Conservation (phyloP, 169 alveolate species). For the Plasmodium vinckei region DNA sequence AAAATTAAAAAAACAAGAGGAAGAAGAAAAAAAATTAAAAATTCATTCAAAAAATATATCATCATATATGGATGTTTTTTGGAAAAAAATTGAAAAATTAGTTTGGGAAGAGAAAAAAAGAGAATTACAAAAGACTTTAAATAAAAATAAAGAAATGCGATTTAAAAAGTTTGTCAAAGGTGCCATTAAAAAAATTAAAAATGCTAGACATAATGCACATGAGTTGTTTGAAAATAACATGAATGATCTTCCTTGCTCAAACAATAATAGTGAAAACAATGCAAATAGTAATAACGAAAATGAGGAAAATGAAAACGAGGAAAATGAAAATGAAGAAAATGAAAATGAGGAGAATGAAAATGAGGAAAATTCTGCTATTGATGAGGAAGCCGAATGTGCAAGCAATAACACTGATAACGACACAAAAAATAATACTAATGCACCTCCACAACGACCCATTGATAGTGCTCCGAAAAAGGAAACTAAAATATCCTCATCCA, state of each 20-base stretch:
- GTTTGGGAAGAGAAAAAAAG: conserved; percentile 86
- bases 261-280: conserved; percentile 28
- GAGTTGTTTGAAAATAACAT: conserved; percentile 26
- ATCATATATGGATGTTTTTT: conserved; percentile 78
- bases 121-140: conserved; percentile 80
- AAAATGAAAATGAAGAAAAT: conserved; percentile 10
- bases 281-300: background rate
- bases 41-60: conserved; percentile 75
- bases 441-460: background rate
- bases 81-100: conserved; percentile 84
- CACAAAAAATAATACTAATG: too few species aligned
- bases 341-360: conserved; percentile 4
- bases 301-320: conserved; percentile 4
- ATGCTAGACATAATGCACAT: conserved; percentile 34
- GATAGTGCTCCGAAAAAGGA: background rate
- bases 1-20: conserved; percentile 73
- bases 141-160: conserved; percentile 81
- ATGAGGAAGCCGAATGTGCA: too few species aligned
- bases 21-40: conserved; percentile 64
- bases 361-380: conserved; percentile 10
- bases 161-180: conserved; percentile 84
- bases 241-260: background rate
- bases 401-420: too few species aligned
- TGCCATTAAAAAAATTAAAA: conserved; percentile 81
- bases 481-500: background rate